These are phyloP conservation scores for Daldinia sp. DNA, from an alignment of 2,329 filamentous ascomycete species.

Conservation along the genomic window DNA sequence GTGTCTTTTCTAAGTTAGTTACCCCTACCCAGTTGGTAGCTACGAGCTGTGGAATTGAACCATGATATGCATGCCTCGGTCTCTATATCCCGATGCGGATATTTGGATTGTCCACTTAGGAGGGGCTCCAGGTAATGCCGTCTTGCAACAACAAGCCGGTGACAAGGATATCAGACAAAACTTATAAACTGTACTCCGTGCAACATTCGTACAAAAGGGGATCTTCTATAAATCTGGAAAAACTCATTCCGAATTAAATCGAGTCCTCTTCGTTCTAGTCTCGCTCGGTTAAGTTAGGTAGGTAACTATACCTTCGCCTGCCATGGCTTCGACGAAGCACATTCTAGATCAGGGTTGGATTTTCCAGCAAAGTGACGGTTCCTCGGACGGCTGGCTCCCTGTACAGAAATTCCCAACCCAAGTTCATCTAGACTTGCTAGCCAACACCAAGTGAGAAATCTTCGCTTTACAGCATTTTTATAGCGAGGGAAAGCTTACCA, in stretches of 20 bases:
- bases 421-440: constrained; percentile 56
- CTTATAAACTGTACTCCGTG: neutral
- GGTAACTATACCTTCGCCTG: constrained; percentile 13
- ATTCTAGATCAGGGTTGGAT: constrained; percentile 42
- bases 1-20: neutral
- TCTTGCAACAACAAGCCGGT: neutral
- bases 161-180: neutral
- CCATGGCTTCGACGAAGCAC: constrained; percentile 39
- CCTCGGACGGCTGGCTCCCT: constrained; percentile 50
- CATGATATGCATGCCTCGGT: neutral
- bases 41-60: neutral
- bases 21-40: neutral
- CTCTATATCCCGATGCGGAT: neutral
- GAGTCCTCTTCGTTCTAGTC: neutral
- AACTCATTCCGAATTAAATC: neutral
- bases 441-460: constrained; percentile 50
- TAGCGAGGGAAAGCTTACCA: constrained; percentile 10
- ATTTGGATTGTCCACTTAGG: neutral
- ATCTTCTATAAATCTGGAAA: neutral
- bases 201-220: neutral
- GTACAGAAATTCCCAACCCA: constrained; percentile 54
- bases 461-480: neutral
- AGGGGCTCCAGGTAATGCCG: neutral
- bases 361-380: constrained; percentile 38
- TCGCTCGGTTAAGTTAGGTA: too few relatives aligned